Conservation (phyloP, 495 filamentous ascomycete genomes). For the Trichoderma gamsii region DNA sequence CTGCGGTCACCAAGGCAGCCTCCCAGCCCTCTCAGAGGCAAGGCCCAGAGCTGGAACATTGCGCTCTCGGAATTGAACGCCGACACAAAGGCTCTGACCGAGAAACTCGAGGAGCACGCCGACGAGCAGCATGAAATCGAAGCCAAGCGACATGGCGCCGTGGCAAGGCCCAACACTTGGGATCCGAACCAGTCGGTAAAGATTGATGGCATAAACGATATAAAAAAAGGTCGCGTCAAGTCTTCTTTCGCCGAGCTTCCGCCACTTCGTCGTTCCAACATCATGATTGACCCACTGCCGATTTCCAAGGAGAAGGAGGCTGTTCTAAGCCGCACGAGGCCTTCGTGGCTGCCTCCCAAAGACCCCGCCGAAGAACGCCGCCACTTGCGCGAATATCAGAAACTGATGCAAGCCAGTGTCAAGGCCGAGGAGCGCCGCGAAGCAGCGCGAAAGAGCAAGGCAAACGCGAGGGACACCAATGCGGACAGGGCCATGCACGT, state of each 20-base stretch:
- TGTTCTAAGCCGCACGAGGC: slow-evolving; percentile 81
- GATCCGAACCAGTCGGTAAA: slow-evolving; percentile 27
- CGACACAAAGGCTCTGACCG: slow-evolving; percentile 82
- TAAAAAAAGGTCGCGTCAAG: slow-evolving; percentile 49
- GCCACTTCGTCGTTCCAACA: slow-evolving; percentile 75
- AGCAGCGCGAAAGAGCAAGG: slow-evolving; percentile 40
- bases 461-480: slow-evolving; percentile 44
- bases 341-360: slow-evolving; percentile 94
- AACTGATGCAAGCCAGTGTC: slow-evolving; percentile 78
- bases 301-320: slow-evolving; percentile 96
- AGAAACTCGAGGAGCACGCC: slow-evolving; percentile 81
- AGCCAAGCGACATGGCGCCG: slow-evolving; percentile 30
- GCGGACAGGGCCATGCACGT: slow-evolving; percentile 68
- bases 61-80: slow-evolving; percentile 73
- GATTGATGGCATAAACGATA: slow-evolving; percentile 28
- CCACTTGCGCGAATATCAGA: slow-evolving; percentile 86
- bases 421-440: slow-evolving; percentile 60
- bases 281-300: slow-evolving; percentile 94
- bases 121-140: slow-evolving; percentile 50
- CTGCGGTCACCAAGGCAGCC: slow-evolving; percentile 38
- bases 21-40: slow-evolving; percentile 36
- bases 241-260: slow-evolving; percentile 63
- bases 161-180: slow-evolving; percentile 33
- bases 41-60: slow-evolving; percentile 81
- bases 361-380: slow-evolving; percentile 85